phyloP scores from a whole-genome alignment of 306 rosid species.

The Prunus kanzakura region DNA sequence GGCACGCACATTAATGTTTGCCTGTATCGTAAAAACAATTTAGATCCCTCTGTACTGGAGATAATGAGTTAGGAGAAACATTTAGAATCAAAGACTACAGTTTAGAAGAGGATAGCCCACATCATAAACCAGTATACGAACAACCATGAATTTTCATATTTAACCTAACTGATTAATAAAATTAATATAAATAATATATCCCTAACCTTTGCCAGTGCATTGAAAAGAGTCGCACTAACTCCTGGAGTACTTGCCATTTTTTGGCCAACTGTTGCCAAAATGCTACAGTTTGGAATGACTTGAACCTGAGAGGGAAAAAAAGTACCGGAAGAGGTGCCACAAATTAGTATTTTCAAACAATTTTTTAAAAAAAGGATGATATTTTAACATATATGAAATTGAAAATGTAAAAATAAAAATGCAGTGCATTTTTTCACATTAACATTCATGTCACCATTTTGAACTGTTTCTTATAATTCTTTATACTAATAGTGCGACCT shows the following conservation, averaged over 20 bases:
- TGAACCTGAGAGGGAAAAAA: constrained; percentile 66
- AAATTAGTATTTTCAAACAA: not conserved
- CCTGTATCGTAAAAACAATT: constrained; percentile 50
- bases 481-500: not conserved
- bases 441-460: not conserved
- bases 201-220: constrained; percentile 93
- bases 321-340: constrained; percentile 9
- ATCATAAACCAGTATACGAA: not conserved
- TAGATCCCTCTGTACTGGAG: constrained; percentile 1
- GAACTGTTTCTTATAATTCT: not conserved
- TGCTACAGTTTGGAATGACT: constrained; percentile 87
- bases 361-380: not conserved
- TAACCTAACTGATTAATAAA: not conserved
- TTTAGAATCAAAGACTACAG: not conserved
- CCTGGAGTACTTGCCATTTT: constrained; percentile 99
- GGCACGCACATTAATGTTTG: constrained; percentile 92
- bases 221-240: constrained; percentile 96
- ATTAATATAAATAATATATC: not conserved
- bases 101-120: not conserved
- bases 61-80: constrained; percentile 14
- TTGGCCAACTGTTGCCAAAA: constrained; percentile 98
- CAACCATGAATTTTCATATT: not conserved
- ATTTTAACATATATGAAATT: not conserved
- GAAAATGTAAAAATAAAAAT: not conserved
- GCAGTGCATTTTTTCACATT: not conserved